Evolutionary conservation across 129 eudicot species (phyloP).

Genomic region (Oenanthe sinensis): DNA sequence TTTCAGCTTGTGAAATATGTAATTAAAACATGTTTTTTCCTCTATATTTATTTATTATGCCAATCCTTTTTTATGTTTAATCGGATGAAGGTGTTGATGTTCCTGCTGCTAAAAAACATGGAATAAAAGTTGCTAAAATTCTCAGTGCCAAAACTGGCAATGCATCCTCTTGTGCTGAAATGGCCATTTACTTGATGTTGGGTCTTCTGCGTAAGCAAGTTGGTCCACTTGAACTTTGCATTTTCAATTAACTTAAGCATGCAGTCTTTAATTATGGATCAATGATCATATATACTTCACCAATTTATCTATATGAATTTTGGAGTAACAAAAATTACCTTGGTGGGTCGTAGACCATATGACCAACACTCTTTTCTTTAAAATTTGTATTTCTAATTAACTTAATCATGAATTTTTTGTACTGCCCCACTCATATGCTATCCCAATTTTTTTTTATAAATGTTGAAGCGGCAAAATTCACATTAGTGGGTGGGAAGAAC

Average conservation of each 20-base stretch:
- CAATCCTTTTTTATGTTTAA: neutral
- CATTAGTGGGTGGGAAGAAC: too few species aligned
- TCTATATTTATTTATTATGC: neutral
- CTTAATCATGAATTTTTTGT: too few species aligned
- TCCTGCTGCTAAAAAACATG: slow-evolving; percentile 58
- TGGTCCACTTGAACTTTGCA: slow-evolving; percentile 20
- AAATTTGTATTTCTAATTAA: too few species aligned
- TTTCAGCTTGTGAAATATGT: neutral
- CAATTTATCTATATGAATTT: neutral
- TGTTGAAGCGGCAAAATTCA: too few species aligned
- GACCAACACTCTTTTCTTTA: neutral
- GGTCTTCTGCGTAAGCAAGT: slow-evolving; percentile 95
- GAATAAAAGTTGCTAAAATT: slow-evolving; percentile 86
- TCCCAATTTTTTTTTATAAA: too few species aligned
- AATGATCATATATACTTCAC: too few species aligned
- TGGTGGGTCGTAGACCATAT: neutral
- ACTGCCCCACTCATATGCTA: too few species aligned
- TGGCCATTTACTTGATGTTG: slow-evolving; percentile 85
- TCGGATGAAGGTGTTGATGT: slow-evolving; percentile 71
- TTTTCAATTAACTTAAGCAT: neutral
- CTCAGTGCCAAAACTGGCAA: slow-evolving; percentile 73
- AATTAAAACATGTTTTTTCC: neutral
- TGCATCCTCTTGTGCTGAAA: slow-evolving; percentile 97
- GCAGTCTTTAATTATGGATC: neutral
- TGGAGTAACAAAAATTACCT: neutral